Percentiles rank a stretch among this genome's conserved stretches.
Evolutionary conservation across 2,329 filamentous ascomycete genomes (phyloP).

Genomic region (Acrocalymma vagum): DNA sequence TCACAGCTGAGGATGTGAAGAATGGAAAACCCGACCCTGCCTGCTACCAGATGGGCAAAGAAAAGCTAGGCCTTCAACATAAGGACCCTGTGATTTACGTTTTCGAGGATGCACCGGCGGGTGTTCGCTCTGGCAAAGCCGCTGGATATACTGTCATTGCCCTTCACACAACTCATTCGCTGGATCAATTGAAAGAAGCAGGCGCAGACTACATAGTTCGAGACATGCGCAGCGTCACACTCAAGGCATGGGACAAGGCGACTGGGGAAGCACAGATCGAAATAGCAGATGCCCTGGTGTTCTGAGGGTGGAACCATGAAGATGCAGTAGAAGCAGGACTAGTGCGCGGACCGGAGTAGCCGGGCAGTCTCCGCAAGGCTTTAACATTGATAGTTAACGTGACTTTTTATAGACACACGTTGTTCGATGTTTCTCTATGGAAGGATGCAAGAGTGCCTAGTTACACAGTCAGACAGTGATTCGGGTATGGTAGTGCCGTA

Average conservation of each 20-base stretch:
- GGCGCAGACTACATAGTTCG: slow-evolving; percentile 88
- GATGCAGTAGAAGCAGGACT: not conserved
- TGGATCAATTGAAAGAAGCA: slow-evolving; percentile 74
- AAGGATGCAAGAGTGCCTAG: too few relatives aligned
- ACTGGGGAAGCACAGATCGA: slow-evolving; percentile 72
- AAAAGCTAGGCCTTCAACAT: slow-evolving; percentile 50
- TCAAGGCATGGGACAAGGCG: slow-evolving; percentile 63
- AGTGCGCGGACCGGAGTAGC: not conserved
- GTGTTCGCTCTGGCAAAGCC: slow-evolving; percentile 82
- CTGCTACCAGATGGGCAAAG: slow-evolving; percentile 56
- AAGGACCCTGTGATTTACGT: slow-evolving; percentile 69
- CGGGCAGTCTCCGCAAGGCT: too few relatives aligned
- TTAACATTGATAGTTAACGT: too few relatives aligned
- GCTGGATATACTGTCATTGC: slow-evolving; percentile 87
- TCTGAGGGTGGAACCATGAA: slow-evolving; percentile 17
- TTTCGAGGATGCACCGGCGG: slow-evolving; percentile 88
- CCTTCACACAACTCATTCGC: slow-evolving; percentile 83
- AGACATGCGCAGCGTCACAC: slow-evolving; percentile 77
- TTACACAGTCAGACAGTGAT: too few relatives aligned
- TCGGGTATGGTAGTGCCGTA: too few relatives aligned
- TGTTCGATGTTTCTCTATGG: too few relatives aligned
- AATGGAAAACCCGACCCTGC: slow-evolving; percentile 60
- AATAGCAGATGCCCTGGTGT: slow-evolving; percentile 67
- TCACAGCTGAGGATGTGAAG: slow-evolving; percentile 60
- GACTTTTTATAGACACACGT: too few relatives aligned